Evolutionary conservation across 1,284 basidiomycete species (phyloP).

Genomic region (Apiotrichum laibachii): DNA sequence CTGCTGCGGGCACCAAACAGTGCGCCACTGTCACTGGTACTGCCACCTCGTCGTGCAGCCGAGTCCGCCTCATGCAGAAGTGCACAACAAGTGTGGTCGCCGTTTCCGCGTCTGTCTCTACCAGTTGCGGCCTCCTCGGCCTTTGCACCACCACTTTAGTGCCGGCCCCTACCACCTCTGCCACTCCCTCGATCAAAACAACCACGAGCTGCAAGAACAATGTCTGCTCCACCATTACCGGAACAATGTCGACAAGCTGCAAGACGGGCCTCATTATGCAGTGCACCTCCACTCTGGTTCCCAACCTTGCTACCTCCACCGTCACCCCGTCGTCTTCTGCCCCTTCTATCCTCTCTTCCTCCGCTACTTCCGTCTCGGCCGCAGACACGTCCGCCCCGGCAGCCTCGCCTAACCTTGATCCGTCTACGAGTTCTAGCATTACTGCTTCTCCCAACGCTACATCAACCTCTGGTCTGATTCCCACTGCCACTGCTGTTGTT

Average conservation of each 20-base stretch:
- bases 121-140: not conserved
- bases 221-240: not conserved
- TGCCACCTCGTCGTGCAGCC: too few species aligned
- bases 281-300: not conserved
- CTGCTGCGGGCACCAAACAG: too few species aligned
- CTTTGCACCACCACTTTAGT: not conserved
- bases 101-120: not conserved
- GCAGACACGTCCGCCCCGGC: too few species aligned
- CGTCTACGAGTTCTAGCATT: too few species aligned
- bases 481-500: not conserved
- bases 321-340: not conserved
- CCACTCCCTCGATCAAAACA: not conserved
- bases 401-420: too few species aligned
- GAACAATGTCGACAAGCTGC: not conserved
- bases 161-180: not conserved
- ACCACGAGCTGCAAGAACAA: not conserved
- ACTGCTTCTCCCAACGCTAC: too few species aligned
- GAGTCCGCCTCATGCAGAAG: not conserved
- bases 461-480: not conserved
- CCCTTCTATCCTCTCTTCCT: not conserved
- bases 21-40: too few species aligned
- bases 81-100: not conserved
- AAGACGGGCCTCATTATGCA: not conserved
- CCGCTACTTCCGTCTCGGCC: too few species aligned
- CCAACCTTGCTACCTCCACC: not conserved